Conservation (phyloP, 78 protist species). For the Dictyostelium intermedium region DNA sequence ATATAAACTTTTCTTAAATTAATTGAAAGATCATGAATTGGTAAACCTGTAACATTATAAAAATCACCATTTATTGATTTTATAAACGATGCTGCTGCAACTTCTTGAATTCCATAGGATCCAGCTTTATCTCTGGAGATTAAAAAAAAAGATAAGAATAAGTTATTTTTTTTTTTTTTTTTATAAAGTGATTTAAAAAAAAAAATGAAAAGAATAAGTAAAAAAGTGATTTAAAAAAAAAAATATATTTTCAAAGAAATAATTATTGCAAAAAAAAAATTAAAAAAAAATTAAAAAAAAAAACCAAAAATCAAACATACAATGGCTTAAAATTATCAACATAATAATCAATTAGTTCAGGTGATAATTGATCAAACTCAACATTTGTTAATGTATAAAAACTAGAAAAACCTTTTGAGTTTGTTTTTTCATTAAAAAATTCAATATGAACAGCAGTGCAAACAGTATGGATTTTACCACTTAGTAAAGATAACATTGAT, state of each 20-base stretch:
- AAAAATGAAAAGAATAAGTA: no score
- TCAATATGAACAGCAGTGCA: constrained; percentile 38
- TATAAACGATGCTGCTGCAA: constrained; percentile 47
- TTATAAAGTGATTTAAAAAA: no score
- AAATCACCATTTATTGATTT: constrained; percentile 63
- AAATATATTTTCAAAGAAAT: no score
- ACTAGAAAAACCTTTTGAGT: not conserved
- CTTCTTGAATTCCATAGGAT: constrained; percentile 79
- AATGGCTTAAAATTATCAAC: constrained; percentile 58
- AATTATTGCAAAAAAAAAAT: no score
- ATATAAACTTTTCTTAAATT: constrained; percentile 1
- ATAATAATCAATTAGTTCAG: constrained; percentile 25
- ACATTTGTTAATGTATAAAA: constrained; percentile 38
- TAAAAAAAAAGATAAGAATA: not conserved
- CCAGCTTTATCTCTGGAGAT: constrained; percentile 65
- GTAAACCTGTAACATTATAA: constrained; percentile 75
- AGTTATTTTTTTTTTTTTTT: not conserved
- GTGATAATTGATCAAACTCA: constrained; percentile 22
- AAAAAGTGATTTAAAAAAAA: no score
- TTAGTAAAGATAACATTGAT: constrained; percentile 20
- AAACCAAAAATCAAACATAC: not conserved
- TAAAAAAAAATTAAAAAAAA: not conserved
- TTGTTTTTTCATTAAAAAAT: not conserved
- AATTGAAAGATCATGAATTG: constrained; percentile 46
- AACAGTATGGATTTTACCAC: constrained; percentile 51